A percentile compares a stretch with the other conserved stretches of the same genome.
These are phyloP conservation scores for Xylaria polymorpha DNA, from an alignment of 2,329 filamentous ascomycete species.

Conservation along the genomic window DNA sequence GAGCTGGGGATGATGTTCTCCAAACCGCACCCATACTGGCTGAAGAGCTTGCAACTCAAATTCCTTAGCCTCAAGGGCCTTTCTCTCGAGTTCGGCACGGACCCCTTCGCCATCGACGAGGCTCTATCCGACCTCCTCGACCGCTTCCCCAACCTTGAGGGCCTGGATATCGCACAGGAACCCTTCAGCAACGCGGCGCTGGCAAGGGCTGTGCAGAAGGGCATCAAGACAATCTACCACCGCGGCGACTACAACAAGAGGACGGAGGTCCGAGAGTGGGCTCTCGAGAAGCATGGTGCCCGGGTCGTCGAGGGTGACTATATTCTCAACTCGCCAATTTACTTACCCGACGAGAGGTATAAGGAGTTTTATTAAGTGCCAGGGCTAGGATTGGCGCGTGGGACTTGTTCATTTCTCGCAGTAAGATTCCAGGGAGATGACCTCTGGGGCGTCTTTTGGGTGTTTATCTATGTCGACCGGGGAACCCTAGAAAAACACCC, in stretches of 20 bases:
- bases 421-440: background rate
- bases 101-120: slow-evolving; percentile 34
- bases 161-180: slow-evolving; percentile 43
- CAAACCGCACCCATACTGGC: slow-evolving; percentile 36
- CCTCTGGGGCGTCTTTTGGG: too few relatives aligned
- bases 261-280: slow-evolving; percentile 43
- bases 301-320: slow-evolving; percentile 37
- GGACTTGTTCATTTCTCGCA: background rate
- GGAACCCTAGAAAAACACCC: too few relatives aligned
- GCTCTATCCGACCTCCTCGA: slow-evolving; percentile 34
- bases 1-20: slow-evolving; percentile 41
- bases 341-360: slow-evolving; percentile 4
- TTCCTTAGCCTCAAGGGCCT: slow-evolving; percentile 59
- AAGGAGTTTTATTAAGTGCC: slow-evolving; percentile 12
- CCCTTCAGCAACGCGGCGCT: slow-evolving; percentile 39
- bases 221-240: slow-evolving; percentile 44
- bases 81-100: slow-evolving; percentile 60
- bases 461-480: too few relatives aligned
- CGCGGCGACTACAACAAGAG: slow-evolving; percentile 7
- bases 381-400: background rate
- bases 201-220: slow-evolving; percentile 39
- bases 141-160: slow-evolving; percentile 46
- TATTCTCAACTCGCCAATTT: slow-evolving; percentile 22
- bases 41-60: slow-evolving; percentile 42
- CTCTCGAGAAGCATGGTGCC: slow-evolving; percentile 34